Conservation (phyloP, 306 rosid genomes). For the Citrullus amarus region DNA sequence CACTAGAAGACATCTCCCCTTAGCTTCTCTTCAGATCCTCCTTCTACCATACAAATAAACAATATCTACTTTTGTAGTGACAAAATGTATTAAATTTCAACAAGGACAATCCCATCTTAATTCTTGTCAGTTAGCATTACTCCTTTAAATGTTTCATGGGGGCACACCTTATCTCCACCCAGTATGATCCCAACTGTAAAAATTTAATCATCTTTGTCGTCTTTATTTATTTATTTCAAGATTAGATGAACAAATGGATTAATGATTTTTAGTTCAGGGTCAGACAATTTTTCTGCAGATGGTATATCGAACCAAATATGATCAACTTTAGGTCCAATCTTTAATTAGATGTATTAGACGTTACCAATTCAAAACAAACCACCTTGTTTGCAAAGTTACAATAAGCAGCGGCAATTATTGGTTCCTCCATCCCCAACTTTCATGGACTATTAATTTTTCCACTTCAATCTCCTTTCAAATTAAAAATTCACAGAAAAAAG, state of each 20-base stretch:
- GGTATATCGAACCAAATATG: not conserved
- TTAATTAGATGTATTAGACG: not conserved
- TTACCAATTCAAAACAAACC: not conserved
- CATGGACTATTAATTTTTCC: not conserved
- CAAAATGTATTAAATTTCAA: conserved; percentile 2
- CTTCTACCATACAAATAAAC: not conserved
- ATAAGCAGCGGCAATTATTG: not conserved
- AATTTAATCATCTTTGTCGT: not conserved
- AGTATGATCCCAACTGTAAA: not conserved
- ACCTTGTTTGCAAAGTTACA: not conserved
- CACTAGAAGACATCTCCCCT: not conserved
- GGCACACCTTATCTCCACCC: not conserved
- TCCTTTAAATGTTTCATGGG: not conserved
- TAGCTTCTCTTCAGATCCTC: not conserved
- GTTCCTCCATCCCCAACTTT: not conserved
- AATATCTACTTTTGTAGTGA: not conserved
- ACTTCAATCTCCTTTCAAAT: not conserved
- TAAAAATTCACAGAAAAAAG: not conserved
- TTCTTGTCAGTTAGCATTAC: not conserved
- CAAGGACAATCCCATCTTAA: not conserved
- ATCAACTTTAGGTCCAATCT: not conserved
- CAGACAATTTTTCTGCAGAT: not conserved
- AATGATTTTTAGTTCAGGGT: not conserved
- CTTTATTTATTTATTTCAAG: not conserved
- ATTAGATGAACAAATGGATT: not conserved